Evolutionary conservation across 2,329 filamentous ascomycete species (phyloP), one percentile per base, ranked within the genome.

Genomic region (Didymosphaeria variabile): DNA sequence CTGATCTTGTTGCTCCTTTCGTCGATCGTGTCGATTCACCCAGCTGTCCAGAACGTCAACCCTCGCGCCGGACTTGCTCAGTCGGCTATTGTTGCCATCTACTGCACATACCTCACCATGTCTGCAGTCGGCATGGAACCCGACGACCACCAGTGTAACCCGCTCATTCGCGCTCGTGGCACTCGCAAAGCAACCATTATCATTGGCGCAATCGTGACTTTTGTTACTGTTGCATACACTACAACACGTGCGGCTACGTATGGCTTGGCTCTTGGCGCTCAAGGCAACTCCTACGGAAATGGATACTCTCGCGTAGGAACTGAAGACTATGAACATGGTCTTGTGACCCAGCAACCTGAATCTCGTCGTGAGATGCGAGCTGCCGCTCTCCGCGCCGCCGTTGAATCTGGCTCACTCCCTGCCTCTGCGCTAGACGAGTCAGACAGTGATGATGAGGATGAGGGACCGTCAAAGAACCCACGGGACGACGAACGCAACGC

Each of bases 121-220:
- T 97, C 94, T 2, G 95, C 95, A 29, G 95, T 99, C 1, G 97
- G 93, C 58, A 98, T 99, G 95, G 94, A 99, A 73, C 95, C 95
- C 0, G 94, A 98, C 78, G 89, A 97, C 82, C 90, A 92, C 70
- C 87, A 92, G 67, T 99, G 95, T 87, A 99, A 99, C 79, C 95
- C 95, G 9, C 85, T 99, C 34, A 85, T 97, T 63, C 89, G 88
- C 56, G 94, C 93, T 8, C 91, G 91, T 64, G 93, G 92, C 62
- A 95, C 94, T 10, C 88, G 95, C 63, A 96, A 91, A 8, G 95
- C 93, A 1, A 97, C 93, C 31, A 89, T 98, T 61, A 88, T 99
- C 52, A 87, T 99, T 65, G 95, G 95, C 62, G 95, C 95, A 32
- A 90, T 99, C 66, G 92, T 97, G 57, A 99, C 95, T 12, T 97